Percentiles rank a stretch among this genome's conserved stretches.
phyloP scores from a whole-genome alignment of 2,329 filamentous ascomycete genomes.

The Alternaria ethzedia region DNA sequence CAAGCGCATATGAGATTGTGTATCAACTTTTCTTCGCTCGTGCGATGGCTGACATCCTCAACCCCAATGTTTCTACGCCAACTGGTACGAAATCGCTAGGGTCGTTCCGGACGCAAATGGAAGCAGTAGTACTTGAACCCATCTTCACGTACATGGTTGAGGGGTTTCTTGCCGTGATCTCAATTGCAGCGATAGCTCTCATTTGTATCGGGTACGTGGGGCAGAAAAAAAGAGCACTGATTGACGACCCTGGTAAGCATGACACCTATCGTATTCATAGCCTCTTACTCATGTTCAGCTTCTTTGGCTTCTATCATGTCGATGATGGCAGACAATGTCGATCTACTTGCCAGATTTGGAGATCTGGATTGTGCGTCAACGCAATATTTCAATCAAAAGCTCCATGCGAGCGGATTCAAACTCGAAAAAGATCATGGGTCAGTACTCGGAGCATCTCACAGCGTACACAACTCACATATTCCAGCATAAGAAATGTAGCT shows the following conservation, averaged over 20 bases:
- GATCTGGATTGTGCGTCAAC: background rate
- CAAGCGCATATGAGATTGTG: background rate
- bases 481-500: background rate
- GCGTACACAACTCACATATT: background rate
- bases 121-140: background rate
- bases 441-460: background rate
- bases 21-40: background rate
- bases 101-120: background rate
- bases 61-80: background rate
- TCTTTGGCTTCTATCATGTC: background rate
- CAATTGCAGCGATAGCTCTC: background rate
- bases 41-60: background rate
- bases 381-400: background rate
- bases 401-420: background rate
- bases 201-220: background rate
- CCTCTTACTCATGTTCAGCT: background rate
- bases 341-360: background rate
- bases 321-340: background rate
- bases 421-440: background rate
- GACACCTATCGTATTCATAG: background rate
- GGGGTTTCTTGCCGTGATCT: background rate
- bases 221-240: background rate
- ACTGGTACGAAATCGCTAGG: background rate
- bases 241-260: background rate
- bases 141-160: background rate